These are phyloP conservation scores for Penicillium arizonense DNA, from an alignment of 495 filamentous ascomycete species.

Conservation along the genomic window DNA sequence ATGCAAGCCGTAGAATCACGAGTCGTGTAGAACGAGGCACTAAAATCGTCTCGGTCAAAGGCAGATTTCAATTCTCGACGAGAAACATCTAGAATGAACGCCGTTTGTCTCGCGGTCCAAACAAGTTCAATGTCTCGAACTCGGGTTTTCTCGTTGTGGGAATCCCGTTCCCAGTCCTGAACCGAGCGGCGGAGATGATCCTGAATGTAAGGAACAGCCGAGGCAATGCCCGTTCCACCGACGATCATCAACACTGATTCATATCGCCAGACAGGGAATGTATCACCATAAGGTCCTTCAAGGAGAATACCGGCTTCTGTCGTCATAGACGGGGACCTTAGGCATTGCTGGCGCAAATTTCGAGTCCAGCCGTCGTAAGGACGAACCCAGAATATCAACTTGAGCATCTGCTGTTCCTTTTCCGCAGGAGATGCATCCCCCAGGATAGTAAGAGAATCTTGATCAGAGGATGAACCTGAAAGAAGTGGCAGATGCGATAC, in stretches of 20 bases:
- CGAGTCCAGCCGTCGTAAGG: slow-evolving; percentile 51
- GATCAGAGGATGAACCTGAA: slow-evolving; percentile 11
- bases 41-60: slow-evolving; percentile 33
- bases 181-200: slow-evolving; percentile 30
- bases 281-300: slow-evolving; percentile 60
- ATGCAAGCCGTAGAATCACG: background rate
- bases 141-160: slow-evolving; percentile 14
- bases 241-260: slow-evolving; percentile 56
- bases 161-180: background rate
- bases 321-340: slow-evolving; percentile 15
- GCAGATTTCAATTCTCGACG: slow-evolving; percentile 26
- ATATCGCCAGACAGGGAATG: slow-evolving; percentile 45
- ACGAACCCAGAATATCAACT: slow-evolving; percentile 44
- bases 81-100: slow-evolving; percentile 33
- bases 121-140: slow-evolving; percentile 34
- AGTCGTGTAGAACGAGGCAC: slow-evolving; percentile 37
- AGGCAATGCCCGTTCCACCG: slow-evolving; percentile 60
- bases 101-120: slow-evolving; percentile 40
- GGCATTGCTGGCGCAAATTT: slow-evolving; percentile 39
- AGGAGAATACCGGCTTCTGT: slow-evolving; percentile 38
- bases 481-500: slow-evolving; percentile 35
- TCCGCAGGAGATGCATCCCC: background rate
- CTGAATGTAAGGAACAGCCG: slow-evolving; percentile 51
- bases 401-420: slow-evolving; percentile 1
- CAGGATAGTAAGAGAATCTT: background rate